Conservation (phyloP, 2,329 filamentous ascomycete genomes). For the Aspergillus novofumigatus region DNA sequence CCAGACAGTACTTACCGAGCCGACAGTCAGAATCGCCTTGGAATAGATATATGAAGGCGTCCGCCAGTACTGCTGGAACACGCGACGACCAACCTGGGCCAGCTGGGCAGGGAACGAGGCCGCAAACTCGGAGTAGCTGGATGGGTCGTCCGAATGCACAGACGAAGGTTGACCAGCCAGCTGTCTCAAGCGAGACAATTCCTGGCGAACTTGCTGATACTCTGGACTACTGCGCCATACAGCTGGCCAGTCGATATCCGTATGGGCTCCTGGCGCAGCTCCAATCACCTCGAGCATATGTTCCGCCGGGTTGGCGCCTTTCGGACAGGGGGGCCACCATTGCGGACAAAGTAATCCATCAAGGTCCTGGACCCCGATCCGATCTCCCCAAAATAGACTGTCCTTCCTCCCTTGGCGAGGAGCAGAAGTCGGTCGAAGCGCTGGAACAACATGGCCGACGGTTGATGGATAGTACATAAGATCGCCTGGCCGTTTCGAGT, state of each 20-base stretch:
- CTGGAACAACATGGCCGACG: conserved; percentile 85
- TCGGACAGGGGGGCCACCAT: conserved; percentile 51
- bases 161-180: conserved; percentile 33
- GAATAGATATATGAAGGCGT: conserved; percentile 82
- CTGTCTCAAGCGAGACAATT: conserved; percentile 51
- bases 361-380: conserved; percentile 53
- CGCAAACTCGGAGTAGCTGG: conserved; percentile 67
- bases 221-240: conserved; percentile 56
- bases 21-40: conserved; percentile 64
- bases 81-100: conserved; percentile 60
- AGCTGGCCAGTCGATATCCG: conserved; percentile 48
- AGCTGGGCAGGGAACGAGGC: conserved; percentile 66
- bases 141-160: conserved; percentile 33
- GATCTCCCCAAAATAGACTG: conserved; percentile 63
- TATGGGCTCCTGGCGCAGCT: conserved; percentile 56
- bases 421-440: conserved; percentile 64
- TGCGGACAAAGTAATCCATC: conserved; percentile 60
- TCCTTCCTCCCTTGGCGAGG: conserved; percentile 58
- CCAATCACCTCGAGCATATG: conserved; percentile 57
- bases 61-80: conserved; percentile 86
- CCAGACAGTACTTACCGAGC: conserved; percentile 34
- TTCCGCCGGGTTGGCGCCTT: conserved; percentile 65
- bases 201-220: conserved; percentile 43
- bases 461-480: conserved; percentile 90
- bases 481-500: conserved; percentile 82